Conservation (phyloP, 73 alveolate species). For the Effrenium voratum region DNA sequence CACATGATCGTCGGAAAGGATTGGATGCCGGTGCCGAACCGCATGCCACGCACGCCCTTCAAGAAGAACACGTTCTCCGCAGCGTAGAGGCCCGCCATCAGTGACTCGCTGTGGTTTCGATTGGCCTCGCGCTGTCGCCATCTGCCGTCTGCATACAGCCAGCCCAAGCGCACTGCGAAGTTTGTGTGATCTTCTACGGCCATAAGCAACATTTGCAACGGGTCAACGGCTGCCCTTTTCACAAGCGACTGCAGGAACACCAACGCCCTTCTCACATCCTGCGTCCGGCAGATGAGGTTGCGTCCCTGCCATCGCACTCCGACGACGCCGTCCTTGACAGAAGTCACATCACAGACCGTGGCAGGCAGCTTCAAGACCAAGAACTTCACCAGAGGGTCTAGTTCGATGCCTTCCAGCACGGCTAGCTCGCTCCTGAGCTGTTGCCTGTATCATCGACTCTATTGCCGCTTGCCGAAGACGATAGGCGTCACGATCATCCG, state of each 20-base stretch:
- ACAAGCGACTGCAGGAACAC: not conserved
- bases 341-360: not conserved
- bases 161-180: not conserved
- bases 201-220: not conserved
- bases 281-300: not conserved
- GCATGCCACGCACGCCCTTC: not conserved
- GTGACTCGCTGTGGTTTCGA: not conserved
- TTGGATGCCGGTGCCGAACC: not conserved
- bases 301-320: not conserved
- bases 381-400: not conserved
- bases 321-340: not conserved
- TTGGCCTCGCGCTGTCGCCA: not conserved
- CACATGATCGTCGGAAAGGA: not conserved
- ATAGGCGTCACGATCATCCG: not conserved
- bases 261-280: not conserved
- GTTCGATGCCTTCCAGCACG: not conserved
- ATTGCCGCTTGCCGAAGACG: conserved; percentile 13
- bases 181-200: not conserved
- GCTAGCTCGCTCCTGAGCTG: not conserved
- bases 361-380: not conserved
- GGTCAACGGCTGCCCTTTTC: not conserved
- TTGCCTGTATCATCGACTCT: not conserved
- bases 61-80: not conserved
- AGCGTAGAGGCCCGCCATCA: not conserved
- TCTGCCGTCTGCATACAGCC: not conserved